Evolutionary conservation across 176 grass and related monocot genomes (phyloP).

Genomic region (Tillandsia leiboldiana): DNA sequence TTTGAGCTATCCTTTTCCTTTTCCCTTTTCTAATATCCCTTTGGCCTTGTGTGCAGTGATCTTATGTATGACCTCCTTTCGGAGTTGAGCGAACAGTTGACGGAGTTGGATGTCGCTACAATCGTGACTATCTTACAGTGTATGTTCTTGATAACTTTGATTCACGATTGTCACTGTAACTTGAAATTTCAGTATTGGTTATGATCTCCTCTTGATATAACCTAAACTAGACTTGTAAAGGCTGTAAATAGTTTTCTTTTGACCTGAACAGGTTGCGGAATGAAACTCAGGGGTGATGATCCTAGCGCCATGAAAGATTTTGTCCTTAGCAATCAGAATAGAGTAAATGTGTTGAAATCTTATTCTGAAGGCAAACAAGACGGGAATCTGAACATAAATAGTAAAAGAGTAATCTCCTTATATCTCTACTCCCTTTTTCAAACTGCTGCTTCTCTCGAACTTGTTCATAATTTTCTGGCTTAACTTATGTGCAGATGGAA

Average conservation of each 20-base stretch:
- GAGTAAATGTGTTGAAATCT: slow-evolving; percentile 52
- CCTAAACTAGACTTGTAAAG: not conserved
- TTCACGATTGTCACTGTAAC: slow-evolving; percentile 6
- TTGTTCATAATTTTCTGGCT: slow-evolving; percentile 19
- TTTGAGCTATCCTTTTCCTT: not conserved
- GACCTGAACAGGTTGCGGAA: slow-evolving; percentile 62
- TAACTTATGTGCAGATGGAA: slow-evolving; percentile 57
- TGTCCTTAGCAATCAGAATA: slow-evolving; percentile 61
- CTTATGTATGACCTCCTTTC: slow-evolving; percentile 80
- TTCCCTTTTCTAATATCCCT: not conserved
- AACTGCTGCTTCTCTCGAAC: slow-evolving; percentile 12
- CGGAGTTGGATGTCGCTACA: slow-evolving; percentile 74
- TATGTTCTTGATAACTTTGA: slow-evolving; percentile 33
- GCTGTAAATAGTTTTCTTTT: not conserved
- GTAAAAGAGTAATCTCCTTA: slow-evolving; percentile 62
- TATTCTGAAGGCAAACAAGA: slow-evolving; percentile 27
- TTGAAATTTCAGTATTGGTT: slow-evolving; percentile 11
- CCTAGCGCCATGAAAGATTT: slow-evolving; percentile 90
- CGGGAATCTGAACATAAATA: slow-evolving; percentile 42
- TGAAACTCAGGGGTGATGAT: slow-evolving; percentile 80
- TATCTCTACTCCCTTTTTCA: slow-evolving; percentile 13
- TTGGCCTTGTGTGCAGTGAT: slow-evolving; percentile 36
- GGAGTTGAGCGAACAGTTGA: slow-evolving; percentile 54
- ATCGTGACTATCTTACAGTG: slow-evolving; percentile 65
- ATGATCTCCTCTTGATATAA: slow-evolving; percentile 5